A percentile compares a stretch with the other conserved stretches of the same genome.
Conservation (phyloP, 2,329 filamentous ascomycete species). For the Leptoxyphium fumago region DNA sequence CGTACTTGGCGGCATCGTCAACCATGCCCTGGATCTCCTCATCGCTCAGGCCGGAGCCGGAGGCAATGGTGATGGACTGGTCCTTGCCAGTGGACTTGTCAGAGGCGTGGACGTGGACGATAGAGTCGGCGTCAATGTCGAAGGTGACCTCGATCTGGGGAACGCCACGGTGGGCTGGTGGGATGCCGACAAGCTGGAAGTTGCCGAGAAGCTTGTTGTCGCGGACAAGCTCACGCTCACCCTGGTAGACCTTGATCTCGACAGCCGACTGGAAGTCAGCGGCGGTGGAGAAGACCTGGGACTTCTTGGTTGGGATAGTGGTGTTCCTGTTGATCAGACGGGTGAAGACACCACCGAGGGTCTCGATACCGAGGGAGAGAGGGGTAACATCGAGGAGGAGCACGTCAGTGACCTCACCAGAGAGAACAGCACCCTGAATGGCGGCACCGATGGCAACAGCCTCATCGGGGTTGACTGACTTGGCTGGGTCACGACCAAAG, state of each 20-base stretch:
- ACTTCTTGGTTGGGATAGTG: constrained; percentile 98
- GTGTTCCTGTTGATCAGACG: constrained; percentile 98
- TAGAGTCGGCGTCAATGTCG: constrained; percentile 95
- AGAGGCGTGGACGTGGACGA: constrained; percentile 95
- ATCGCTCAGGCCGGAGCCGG: constrained; percentile 90
- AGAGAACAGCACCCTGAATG: constrained; percentile 90
- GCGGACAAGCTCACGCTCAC: constrained; percentile 95
- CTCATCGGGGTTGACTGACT: constrained; percentile 97
- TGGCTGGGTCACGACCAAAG: constrained; percentile 90
- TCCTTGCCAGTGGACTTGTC: constrained; percentile 99
- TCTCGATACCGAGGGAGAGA: constrained; percentile 95
- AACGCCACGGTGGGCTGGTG: constrained; percentile 88
- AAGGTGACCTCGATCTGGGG: constrained; percentile 97
- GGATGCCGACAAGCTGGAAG: constrained; percentile 98
- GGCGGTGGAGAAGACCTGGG: constrained; percentile 91
- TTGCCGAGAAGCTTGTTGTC: constrained; percentile 98
- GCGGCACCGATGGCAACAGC: constrained; percentile 95
- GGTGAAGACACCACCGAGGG: constrained; percentile 93
- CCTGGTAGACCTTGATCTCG: constrained; percentile 99
- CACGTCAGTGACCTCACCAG: constrained; percentile 92
- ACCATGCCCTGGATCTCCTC: constrained; percentile 95
- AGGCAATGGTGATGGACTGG: constrained; percentile 97
- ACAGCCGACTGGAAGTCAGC: constrained; percentile 97
- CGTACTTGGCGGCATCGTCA: constrained; percentile 92
- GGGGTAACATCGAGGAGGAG: constrained; percentile 91